Evolutionary conservation across 495 filamentous ascomycete species (phyloP).

Genomic region (Lasiosphaeriaceae sp.): DNA sequence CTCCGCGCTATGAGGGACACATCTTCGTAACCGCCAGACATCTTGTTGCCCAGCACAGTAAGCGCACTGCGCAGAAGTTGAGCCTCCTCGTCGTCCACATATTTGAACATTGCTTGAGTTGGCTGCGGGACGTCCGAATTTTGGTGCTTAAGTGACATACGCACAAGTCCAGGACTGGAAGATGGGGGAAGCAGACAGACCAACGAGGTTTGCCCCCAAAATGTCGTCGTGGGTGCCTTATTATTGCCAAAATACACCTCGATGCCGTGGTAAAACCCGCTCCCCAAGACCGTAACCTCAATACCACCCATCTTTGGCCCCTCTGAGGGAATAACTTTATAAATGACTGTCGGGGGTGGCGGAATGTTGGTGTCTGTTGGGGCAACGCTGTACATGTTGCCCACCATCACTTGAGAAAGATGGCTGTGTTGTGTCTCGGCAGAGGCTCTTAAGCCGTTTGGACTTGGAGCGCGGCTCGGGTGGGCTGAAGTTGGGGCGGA

Average conservation of each 20-base stretch:
- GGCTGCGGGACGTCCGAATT: conserved; percentile 36
- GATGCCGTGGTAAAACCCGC: conserved; percentile 72
- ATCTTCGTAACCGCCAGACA: conserved; percentile 49
- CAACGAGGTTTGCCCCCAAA: conserved; percentile 76
- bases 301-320: conserved; percentile 78
- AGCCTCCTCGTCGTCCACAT: conserved; percentile 74
- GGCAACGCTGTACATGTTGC: background rate
- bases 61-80: conserved; percentile 63
- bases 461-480: conserved; percentile 17
- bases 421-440: background rate
- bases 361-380: conserved; percentile 3
- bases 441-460: background rate
- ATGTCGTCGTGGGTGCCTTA: conserved; percentile 74
- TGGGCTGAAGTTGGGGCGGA: conserved; percentile 7
- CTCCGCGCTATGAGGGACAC: conserved; percentile 48
- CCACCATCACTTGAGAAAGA: background rate
- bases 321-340: conserved; percentile 73
- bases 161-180: conserved; percentile 62
- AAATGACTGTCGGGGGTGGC: conserved; percentile 8
- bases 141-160: conserved; percentile 65
- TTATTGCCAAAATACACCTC: conserved; percentile 83
- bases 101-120: conserved; percentile 59
- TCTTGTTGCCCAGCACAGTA: conserved; percentile 53
- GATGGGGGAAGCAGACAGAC: conserved; percentile 81
- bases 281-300: conserved; percentile 79